phyloP scores from a whole-genome alignment of 129 eudicot genomes.

The Artemisia argyi region DNA sequence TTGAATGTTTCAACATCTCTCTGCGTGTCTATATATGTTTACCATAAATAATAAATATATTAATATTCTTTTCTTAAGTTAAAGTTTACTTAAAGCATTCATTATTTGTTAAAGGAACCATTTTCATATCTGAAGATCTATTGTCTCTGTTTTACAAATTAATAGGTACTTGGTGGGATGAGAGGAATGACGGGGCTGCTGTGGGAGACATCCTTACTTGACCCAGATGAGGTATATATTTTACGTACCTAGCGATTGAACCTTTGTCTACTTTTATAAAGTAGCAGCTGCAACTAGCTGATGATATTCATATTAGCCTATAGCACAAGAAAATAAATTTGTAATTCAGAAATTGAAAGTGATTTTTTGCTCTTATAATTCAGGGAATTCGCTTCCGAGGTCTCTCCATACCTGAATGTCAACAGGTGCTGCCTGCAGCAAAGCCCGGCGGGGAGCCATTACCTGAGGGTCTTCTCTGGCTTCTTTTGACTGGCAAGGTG shows the following conservation, averaged over 20 bases:
- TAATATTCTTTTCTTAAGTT: not conserved
- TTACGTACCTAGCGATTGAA: not conserved
- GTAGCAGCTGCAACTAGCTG: conserved; percentile 2
- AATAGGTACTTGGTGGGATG: conserved; percentile 98
- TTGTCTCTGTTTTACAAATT: conserved; percentile 20
- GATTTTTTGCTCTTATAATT: not conserved
- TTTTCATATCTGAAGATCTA: not conserved
- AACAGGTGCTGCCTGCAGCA: conserved; percentile 81
- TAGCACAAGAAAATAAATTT: too few relatives aligned
- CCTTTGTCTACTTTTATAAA: conserved; percentile 4
- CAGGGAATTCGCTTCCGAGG: conserved; percentile 98
- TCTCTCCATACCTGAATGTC: conserved; percentile 94
- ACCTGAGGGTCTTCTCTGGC: conserved; percentile 99
- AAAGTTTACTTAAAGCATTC: not conserved
- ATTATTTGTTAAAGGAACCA: not conserved
- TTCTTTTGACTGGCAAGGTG: conserved; percentile 97
- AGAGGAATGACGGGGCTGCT: conserved; percentile 98
- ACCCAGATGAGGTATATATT: conserved; percentile 90
- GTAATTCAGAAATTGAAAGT: not conserved
- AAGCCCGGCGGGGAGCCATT: conserved; percentile 94
- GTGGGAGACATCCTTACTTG: conserved; percentile 99
- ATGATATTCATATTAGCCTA: not conserved
- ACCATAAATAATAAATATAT: too few relatives aligned
- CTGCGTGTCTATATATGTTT: not conserved
- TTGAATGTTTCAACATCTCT: not conserved